phyloP scores from a whole-genome alignment of 257 asterid genomes.

The Osmanthus fragrans region DNA sequence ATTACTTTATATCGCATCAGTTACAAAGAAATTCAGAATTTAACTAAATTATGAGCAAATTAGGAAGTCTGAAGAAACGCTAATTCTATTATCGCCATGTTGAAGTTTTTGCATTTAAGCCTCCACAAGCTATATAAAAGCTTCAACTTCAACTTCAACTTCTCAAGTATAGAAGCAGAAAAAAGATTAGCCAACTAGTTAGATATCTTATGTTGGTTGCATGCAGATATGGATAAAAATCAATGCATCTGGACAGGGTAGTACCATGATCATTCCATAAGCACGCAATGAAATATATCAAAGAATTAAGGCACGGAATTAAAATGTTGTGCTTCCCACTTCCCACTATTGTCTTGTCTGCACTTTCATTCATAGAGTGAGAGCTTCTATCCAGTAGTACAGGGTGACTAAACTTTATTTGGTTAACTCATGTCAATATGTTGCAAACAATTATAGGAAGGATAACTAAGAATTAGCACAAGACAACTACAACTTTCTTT shows the following conservation, averaged over 20 bases:
- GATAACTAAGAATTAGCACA: background rate
- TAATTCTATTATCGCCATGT: background rate
- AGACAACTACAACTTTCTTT: background rate
- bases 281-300: background rate
- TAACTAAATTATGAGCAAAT: background rate
- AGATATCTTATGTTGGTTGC: background rate
- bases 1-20: background rate
- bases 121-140: background rate
- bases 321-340: background rate
- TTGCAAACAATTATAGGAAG: background rate
- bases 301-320: background rate
- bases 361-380: background rate
- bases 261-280: background rate
- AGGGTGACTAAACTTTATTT: background rate
- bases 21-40: background rate
- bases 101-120: background rate
- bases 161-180: background rate
- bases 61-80: background rate
- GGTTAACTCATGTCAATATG: background rate
- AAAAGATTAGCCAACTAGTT: background rate
- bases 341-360: background rate
- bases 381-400: background rate
- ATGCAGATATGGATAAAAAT: background rate
- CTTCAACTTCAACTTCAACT: background rate
- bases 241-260: background rate